These are phyloP conservation scores for Hibiscus trionum DNA, from an alignment of 345 rosid genomes.

Conservation along the genomic window DNA sequence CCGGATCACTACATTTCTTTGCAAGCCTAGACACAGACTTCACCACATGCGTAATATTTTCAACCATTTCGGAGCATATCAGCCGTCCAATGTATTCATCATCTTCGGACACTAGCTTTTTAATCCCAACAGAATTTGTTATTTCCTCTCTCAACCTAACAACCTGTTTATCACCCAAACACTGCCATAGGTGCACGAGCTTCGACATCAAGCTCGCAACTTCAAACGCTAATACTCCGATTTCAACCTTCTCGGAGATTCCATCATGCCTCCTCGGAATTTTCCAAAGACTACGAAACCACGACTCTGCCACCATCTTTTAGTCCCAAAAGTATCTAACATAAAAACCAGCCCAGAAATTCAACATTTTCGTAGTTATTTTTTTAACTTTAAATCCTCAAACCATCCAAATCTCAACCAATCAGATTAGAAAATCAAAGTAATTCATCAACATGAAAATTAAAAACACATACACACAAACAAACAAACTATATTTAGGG, in stretches of 20 bases:
- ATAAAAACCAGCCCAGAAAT: background rate
- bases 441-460: background rate
- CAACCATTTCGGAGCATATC: conserved; percentile 53
- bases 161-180: conserved; percentile 78
- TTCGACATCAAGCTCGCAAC: conserved; percentile 83
- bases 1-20: conserved; percentile 55
- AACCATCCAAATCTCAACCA: background rate
- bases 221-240: conserved; percentile 86
- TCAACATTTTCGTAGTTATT: background rate
- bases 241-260: conserved; percentile 43
- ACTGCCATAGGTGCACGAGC: conserved; percentile 83
- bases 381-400: background rate
- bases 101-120: conserved; percentile 77
- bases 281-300: conserved; percentile 86
- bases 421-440: background rate
- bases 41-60: conserved; percentile 49
- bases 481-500: background rate
- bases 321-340: conserved; percentile 16
- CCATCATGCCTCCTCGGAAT: conserved; percentile 56
- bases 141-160: conserved; percentile 67
- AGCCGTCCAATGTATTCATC: conserved; percentile 55
- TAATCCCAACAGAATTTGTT: conserved; percentile 48
- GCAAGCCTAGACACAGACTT: conserved; percentile 72
- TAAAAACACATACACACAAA: too few relatives aligned
- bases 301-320: conserved; percentile 75